Evolutionary conservation across 208 protist species (phyloP).

Genomic region (Wallacemonas rigidus): DNA sequence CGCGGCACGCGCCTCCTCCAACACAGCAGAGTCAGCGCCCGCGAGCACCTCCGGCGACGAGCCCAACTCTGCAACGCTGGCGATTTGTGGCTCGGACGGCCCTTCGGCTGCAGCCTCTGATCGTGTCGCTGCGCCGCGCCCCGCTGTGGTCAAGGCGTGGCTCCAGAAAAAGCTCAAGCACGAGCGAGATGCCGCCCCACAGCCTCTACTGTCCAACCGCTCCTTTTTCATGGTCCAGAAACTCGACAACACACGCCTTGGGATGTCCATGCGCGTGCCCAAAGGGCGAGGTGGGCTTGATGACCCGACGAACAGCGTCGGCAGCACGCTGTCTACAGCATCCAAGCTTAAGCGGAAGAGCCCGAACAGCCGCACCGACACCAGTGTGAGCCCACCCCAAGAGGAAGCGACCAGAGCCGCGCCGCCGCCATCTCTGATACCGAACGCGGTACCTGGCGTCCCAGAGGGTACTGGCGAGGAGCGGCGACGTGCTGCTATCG

Average conservation of each 20-base stretch:
- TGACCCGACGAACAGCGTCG: not conserved
- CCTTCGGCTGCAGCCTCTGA: no score
- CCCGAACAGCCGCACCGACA: no score
- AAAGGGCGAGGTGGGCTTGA: no score
- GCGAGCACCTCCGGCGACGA: no score
- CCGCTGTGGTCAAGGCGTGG: slow-evolving; percentile 5
- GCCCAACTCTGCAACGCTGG: no score
- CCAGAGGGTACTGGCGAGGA: not conserved
- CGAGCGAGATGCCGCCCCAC: slow-evolving; percentile 6
- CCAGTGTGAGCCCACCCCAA: no score
- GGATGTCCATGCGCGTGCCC: not conserved
- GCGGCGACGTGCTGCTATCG: not conserved
- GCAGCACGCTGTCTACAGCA: not conserved
- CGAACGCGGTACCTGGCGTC: slow-evolving; percentile 5
- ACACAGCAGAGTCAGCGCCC: no score
- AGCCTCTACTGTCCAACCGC: slow-evolving; percentile 38
- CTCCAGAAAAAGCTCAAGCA: slow-evolving; percentile 10
- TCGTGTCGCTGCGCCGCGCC: not conserved
- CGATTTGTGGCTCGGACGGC: no score
- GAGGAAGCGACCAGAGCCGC: not conserved
- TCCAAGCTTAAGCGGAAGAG: no score
- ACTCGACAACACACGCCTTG: slow-evolving; percentile 16
- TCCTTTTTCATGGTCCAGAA: slow-evolving; percentile 65
- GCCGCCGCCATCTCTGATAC: not conserved
- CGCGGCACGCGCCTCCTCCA: no score